Evolutionary conservation across 768 basidiomycete species (phyloP).

Genomic region (Phallus indusiatus): DNA sequence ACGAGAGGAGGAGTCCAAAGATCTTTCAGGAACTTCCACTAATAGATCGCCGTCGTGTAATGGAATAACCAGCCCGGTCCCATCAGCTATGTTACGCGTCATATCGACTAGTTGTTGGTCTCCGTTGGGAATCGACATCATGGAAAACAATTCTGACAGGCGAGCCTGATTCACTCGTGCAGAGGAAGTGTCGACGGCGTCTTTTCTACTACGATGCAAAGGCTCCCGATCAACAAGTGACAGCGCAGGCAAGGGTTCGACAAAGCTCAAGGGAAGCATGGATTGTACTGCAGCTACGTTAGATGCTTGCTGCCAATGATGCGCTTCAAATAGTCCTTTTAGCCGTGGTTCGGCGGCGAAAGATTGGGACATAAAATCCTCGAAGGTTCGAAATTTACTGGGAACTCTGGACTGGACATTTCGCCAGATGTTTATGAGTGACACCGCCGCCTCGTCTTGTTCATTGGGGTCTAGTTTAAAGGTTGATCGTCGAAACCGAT

Average conservation of each 20-base stretch:
- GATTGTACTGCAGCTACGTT: slow-evolving; percentile 31
- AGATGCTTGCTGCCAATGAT: slow-evolving; percentile 37
- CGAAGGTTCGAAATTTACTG: slow-evolving; percentile 37
- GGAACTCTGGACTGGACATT: slow-evolving; percentile 31
- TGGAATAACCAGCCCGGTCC: slow-evolving; percentile 58
- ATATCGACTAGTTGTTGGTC: background rate
- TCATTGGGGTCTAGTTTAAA: slow-evolving; percentile 28
- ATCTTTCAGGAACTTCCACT: slow-evolving; percentile 51
- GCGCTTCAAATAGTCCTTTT: slow-evolving; percentile 68
- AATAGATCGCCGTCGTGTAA: slow-evolving; percentile 68
- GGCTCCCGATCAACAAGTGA: slow-evolving; percentile 59
- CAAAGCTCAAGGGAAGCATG: slow-evolving; percentile 61
- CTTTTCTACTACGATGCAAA: slow-evolving; percentile 57
- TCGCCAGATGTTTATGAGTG: slow-evolving; percentile 50
- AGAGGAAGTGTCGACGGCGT: slow-evolving; percentile 26
- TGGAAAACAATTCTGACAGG: background rate
- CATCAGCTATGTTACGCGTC: slow-evolving; percentile 26
- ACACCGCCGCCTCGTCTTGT: slow-evolving; percentile 35
- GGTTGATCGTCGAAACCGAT: slow-evolving; percentile 41
- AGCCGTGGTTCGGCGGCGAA: slow-evolving; percentile 64
- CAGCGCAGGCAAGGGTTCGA: slow-evolving; percentile 60
- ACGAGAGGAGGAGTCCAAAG: slow-evolving; percentile 46
- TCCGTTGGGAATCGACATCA: background rate
- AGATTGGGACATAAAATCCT: slow-evolving; percentile 73
- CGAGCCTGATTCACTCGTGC: slow-evolving; percentile 1